Base-by-base conservation (phyloP, 2,329 filamentous ascomycete species). In the Epichloe sp. region DNA sequence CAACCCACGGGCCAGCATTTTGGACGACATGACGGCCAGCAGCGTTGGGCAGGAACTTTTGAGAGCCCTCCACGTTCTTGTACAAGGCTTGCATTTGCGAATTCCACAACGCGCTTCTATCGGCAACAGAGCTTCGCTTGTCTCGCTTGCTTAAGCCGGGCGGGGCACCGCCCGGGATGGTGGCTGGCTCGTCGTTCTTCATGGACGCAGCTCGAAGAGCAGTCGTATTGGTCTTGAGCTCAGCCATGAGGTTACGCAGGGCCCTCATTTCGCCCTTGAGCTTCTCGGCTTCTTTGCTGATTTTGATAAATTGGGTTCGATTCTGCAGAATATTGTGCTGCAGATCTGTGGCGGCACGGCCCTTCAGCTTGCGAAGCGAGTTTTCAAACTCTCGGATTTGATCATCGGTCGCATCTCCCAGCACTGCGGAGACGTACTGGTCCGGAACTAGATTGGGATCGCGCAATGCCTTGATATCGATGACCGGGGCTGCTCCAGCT, bases 261-360 rank as follows among this genome's bases (percentile, higher is more conserved):
- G 87, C 87, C 49, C 88, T 81, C 93, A 98, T 97, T 67, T 98
- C 93, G 51, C 82, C 81, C 70, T 97, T 97, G 52, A 98, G 80
- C 71, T 95, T 96, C 69, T 98, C 93, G 2, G 94, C 93, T 71
- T 98, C 93, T 69, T 97, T 96, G 65, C 90, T 96, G 67, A 98
- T 97, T 68, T 95, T 95, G 74, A 98, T 97, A 64, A 98, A 98
- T 62, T 97, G 93, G 0, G 88, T 95, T 47, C 93, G 83, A 68
- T 98, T 98, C 67, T 96, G 90, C 68, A 95, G 91, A 48, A 98
- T 86, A 68, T 90, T 97, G 63, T 94, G 88, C 67, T 97, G 91
- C 21, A 98, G 75, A 59, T 97, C 90, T 47, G 82, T 77, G 5
- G 85, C 84, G 8, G 88, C 89, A 51, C 86, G 80, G 57, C 78